These are phyloP conservation scores for Ceratocystiopsis minuta DNA, from an alignment of 2,329 filamentous ascomycete species.

Conservation along the genomic window DNA sequence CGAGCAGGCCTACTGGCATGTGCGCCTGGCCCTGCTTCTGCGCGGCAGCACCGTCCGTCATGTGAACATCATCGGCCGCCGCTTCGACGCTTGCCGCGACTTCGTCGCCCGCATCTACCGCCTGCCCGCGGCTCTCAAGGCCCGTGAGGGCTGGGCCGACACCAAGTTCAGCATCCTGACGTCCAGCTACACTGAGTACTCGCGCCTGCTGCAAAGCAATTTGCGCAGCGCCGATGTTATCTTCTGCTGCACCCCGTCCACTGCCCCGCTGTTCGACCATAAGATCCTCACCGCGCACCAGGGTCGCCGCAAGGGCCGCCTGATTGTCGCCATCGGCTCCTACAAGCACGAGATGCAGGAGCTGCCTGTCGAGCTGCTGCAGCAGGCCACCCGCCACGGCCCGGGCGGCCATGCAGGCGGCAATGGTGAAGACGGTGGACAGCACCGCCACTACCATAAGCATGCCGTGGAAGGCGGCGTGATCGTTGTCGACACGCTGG, in stretches of 20 bases:
- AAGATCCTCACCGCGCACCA: slow-evolving; percentile 54
- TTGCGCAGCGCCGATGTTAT: slow-evolving; percentile 61
- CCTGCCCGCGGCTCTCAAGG: slow-evolving; percentile 25
- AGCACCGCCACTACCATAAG: slow-evolving; percentile 48
- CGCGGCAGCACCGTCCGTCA: slow-evolving; percentile 53
- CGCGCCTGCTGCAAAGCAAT: slow-evolving; percentile 49
- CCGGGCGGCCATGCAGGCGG: slow-evolving; percentile 14
- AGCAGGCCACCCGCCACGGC: slow-evolving; percentile 35
- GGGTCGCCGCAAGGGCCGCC: slow-evolving; percentile 48
- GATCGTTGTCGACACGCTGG: slow-evolving; percentile 58
- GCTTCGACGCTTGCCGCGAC: slow-evolving; percentile 38
- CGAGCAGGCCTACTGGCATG: slow-evolving; percentile 87
- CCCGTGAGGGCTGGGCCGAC: slow-evolving; percentile 41
- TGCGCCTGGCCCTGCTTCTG: slow-evolving; percentile 64
- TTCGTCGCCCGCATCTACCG: slow-evolving; percentile 35
- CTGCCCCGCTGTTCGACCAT: slow-evolving; percentile 55
- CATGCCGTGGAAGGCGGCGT: slow-evolving; percentile 45
- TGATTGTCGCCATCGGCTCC: slow-evolving; percentile 56
- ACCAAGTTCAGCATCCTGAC: slow-evolving; percentile 54
- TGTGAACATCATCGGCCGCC: slow-evolving; percentile 68
- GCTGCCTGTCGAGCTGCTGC: slow-evolving; percentile 58
- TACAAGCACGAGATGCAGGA: slow-evolving; percentile 62
- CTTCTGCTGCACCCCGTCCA: slow-evolving; percentile 73
- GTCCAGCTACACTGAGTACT: slow-evolving; percentile 49
- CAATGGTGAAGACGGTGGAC: slow-evolving; percentile 2